Base-by-base conservation (phyloP, 176 grass and related monocot species). In the Zoysia japonica region DNA sequence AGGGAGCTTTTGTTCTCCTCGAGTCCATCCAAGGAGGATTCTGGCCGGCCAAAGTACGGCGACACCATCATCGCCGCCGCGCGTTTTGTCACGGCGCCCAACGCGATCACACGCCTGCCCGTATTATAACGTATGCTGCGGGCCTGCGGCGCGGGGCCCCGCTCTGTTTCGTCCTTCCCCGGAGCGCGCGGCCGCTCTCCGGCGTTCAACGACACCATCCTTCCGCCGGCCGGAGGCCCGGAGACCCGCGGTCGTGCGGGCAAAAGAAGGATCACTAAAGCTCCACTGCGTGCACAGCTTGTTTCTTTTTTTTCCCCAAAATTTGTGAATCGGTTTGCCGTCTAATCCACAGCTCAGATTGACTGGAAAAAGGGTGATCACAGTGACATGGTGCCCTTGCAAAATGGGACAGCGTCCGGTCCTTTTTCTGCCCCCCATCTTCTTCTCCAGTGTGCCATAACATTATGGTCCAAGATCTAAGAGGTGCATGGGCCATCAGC, bases 61-160 rank as follows among this genome's bases (percentile, higher is more conserved):
- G 82, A 85, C 82, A 89, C 45, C 82, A 89, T 89, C 78, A 89
- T 89, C 78, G n/a, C 38, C 45, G 45, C 75, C 75, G 77, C 78
- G 68, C 69, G 55, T 10, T n/a, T 56, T 55, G 77, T 66, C 77
- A 43, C 57, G 68, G 65, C 76, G 63, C 86, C 63, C 77, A n/a
- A 84, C 78, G 78, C 85, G 72, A 87, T 87, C 84, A 61, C 79
- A 67, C 59, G 2, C 59, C 7, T 56, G 15, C 53, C 85, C 12
- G 16, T 16, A 82, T 68, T 66, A 81, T 68, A 78, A 59, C 47
- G 19, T 28, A 28, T 28, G 28, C 28, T 28, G 28, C 28, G 28
- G 28, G 28, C 28, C 70, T 63, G 79, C 48, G 46, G 59, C 71
- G 59, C 20, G 45, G 45, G 6, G n/a, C 6, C 12, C 56, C 3